Percentiles rank a stretch among this genome's conserved stretches.
Conservation (phyloP, 176 grass and related monocot species). For the Thalia dealbata region DNA sequence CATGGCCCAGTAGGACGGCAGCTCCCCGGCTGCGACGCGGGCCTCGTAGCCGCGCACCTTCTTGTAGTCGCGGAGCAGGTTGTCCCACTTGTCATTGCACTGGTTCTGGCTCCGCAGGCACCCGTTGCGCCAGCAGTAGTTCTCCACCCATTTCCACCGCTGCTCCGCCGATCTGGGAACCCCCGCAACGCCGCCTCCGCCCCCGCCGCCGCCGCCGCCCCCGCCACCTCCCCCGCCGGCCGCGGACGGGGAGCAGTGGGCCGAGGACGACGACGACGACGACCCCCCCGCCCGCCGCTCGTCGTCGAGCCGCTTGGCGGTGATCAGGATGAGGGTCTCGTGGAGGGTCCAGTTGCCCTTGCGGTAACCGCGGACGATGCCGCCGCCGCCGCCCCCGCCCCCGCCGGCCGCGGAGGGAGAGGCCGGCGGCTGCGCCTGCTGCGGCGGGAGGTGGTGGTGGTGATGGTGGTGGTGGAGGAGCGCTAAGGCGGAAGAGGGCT, state of each 20-base stretch:
- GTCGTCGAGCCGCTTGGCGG: conserved; percentile 84
- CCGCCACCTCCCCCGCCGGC: not conserved
- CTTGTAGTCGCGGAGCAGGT: conserved; percentile 99
- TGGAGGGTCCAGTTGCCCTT: conserved; percentile 99
- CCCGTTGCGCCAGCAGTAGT: conserved; percentile 92
- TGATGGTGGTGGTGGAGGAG: conserved; percentile 17
- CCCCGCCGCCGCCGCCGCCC: not conserved
- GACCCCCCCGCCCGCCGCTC: conserved; percentile 44
- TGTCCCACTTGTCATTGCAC: conserved; percentile 99
- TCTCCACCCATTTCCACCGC: conserved; percentile 99
- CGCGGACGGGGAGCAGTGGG: conserved; percentile 4
- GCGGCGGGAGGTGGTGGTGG: not conserved
- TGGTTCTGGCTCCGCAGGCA: conserved; percentile 99
- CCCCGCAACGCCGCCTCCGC: not conserved
- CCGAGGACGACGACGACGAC: not conserved
- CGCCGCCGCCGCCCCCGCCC: conserved; percentile 35
- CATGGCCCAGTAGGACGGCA: conserved; percentile 77
- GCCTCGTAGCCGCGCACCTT: conserved; percentile 89
- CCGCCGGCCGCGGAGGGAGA: conserved; percentile 34
- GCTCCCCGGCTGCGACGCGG: conserved; percentile 16
- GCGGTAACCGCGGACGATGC: conserved; percentile 63
- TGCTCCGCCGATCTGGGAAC: conserved; percentile 65
- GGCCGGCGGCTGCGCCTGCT: conserved; percentile 32
- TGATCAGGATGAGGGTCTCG: conserved; percentile 93
- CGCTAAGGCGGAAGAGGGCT: conserved; percentile 10